A percentile compares a stretch with the other conserved stretches of the same genome.
Evolutionary conservation across 495 filamentous ascomycete species (phyloP).

Genomic region (Xanthoparmelia taractica): DNA sequence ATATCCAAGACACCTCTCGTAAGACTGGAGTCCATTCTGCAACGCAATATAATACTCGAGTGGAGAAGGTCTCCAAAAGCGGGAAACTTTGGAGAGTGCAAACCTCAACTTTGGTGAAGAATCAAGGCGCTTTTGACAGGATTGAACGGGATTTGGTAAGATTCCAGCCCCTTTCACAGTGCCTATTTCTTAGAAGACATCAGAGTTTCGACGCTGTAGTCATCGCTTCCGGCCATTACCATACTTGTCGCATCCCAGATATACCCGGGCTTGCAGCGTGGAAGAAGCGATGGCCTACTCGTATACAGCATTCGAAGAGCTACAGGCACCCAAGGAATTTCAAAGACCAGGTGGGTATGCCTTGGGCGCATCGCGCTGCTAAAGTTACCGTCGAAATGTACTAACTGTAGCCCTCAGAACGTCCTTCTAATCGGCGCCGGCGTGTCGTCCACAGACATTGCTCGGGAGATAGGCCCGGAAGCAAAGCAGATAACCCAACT

Average conservation of each 20-base stretch:
- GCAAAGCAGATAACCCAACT: conserved; percentile 51
- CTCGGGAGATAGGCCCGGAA: conserved; percentile 45
- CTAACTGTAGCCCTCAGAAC: conserved; percentile 33
- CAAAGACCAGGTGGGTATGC: conserved; percentile 34
- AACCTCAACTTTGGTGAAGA: not conserved
- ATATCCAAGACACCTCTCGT: conserved; percentile 50
- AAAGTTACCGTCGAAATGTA: too few species aligned
- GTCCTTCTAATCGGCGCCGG: conserved; percentile 54
- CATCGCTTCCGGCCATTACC: conserved; percentile 53
- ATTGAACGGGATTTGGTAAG: conserved; percentile 7
- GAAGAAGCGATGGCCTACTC: conserved; percentile 43
- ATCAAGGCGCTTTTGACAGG: not conserved
- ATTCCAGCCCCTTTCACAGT: not conserved
- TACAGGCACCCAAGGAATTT: conserved; percentile 47
- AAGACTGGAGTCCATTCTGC: conserved; percentile 38
- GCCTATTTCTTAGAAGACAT: conserved; percentile 1
- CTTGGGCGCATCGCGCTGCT: too few species aligned
- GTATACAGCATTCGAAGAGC: conserved; percentile 53
- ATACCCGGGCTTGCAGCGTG: conserved; percentile 46
- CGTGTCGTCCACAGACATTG: conserved; percentile 54
- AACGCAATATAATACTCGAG: conserved; percentile 3
- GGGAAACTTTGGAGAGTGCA: not conserved
- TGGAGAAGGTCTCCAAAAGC: conserved; percentile 1
- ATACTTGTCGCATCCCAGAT: conserved; percentile 49
- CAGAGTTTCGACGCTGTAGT: conserved; percentile 50